Percentiles rank a stretch among this genome's conserved stretches.
Conservation (phyloP, 345 rosid genomes). For the Lumnitzera racemosa region DNA sequence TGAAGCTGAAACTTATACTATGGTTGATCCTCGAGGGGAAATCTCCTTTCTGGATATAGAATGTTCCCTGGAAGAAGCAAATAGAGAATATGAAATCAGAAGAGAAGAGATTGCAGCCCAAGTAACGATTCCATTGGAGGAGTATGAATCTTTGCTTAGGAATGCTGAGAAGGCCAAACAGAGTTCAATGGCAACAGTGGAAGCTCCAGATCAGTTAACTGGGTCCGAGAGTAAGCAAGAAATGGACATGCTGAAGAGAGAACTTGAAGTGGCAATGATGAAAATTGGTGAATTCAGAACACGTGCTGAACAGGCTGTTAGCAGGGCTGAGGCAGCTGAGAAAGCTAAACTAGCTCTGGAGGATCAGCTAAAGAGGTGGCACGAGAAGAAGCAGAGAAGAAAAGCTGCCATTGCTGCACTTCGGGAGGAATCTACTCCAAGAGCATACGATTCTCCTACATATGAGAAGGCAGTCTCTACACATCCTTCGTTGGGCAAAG, state of each 20-base stretch:
- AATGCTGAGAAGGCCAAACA: constrained; percentile 18
- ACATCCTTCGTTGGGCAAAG: constrained; percentile 35
- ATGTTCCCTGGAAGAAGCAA: background rate
- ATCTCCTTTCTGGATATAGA: background rate
- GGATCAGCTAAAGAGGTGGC: constrained; percentile 32
- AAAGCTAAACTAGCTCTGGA: constrained; percentile 31
- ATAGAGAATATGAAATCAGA: background rate
- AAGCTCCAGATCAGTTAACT: background rate
- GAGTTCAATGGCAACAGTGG: background rate
- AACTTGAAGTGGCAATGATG: constrained; percentile 21
- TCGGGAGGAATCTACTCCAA: constrained; percentile 24
- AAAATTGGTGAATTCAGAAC: constrained; percentile 40
- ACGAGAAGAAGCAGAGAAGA: constrained; percentile 35
- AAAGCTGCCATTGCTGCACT: constrained; percentile 38
- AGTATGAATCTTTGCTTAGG: constrained; percentile 21
- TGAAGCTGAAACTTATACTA: constrained; percentile 9
- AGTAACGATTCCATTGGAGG: constrained; percentile 21
- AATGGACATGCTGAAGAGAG: constrained; percentile 23
- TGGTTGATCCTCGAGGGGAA: constrained; percentile 2
- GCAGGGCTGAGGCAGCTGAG: constrained; percentile 50
- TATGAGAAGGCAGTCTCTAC: background rate
- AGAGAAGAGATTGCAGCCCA: constrained; percentile 3
- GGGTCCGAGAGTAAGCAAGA: constrained; percentile 11
- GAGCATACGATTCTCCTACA: constrained; percentile 9
- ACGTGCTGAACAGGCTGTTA: constrained; percentile 34